A percentile compares a stretch with the other conserved stretches of the same genome.
phyloP scores from a whole-genome alignment of 176 grass and related monocot genomes.

The Lolium perenne region DNA sequence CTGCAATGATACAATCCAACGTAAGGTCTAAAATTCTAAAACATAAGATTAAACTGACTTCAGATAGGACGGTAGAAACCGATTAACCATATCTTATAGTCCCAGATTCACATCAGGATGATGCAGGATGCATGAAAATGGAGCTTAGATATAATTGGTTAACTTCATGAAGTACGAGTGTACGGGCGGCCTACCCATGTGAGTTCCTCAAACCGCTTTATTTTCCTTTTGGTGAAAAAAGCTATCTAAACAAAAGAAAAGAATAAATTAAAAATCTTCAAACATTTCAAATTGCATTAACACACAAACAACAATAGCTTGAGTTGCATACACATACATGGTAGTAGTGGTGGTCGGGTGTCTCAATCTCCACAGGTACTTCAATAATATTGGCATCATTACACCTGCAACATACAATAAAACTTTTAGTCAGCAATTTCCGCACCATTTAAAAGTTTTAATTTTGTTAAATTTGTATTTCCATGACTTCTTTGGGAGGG shows the following conservation, averaged over 20 bases:
- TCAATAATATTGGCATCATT: slow-evolving; percentile 75
- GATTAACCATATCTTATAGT: neutral
- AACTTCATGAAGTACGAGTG: slow-evolving; percentile 24
- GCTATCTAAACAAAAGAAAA: slow-evolving; percentile 66
- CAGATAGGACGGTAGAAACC: slow-evolving; percentile 1
- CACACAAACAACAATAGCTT: neutral
- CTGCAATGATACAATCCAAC: neutral
- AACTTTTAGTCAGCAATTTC: neutral
- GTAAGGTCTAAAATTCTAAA: neutral
- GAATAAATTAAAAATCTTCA: slow-evolving; percentile 21
- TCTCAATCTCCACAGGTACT: slow-evolving; percentile 92
- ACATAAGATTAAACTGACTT: slow-evolving; percentile 15
- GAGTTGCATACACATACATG: slow-evolving; percentile 64
- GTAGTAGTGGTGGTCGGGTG: slow-evolving; percentile 91
- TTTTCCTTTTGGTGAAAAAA: slow-evolving; percentile 74
- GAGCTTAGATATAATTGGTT: slow-evolving; percentile 16
- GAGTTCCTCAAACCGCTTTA: slow-evolving; percentile 77
- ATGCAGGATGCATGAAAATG: slow-evolving; percentile 10
- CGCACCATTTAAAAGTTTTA: neutral
- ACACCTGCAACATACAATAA: slow-evolving; percentile 62
- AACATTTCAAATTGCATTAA: slow-evolving; percentile 8
- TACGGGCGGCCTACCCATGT: slow-evolving; percentile 78
- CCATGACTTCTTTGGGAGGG: neutral
- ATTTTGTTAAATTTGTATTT: neutral
- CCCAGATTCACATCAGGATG: neutral